Evolutionary conservation across 2,329 filamentous ascomycete species (phyloP).

Genomic region (Coniochaeta pulveracea): DNA sequence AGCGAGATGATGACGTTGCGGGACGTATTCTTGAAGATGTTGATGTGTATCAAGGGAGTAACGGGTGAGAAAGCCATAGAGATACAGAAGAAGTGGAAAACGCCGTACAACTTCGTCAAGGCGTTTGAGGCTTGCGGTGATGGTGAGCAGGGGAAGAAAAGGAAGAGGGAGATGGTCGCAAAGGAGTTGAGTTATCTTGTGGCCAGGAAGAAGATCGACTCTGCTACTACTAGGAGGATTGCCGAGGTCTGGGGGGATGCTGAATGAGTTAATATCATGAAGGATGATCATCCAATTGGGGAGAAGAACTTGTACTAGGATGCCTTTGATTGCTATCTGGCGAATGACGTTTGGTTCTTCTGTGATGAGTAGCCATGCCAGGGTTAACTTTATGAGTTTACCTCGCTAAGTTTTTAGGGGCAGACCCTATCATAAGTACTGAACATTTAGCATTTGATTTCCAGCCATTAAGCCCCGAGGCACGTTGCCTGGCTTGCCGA

Average conservation of each 20-base stretch:
- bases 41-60: slow-evolving; percentile 68
- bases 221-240: slow-evolving; percentile 54
- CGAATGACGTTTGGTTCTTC: slow-evolving; percentile 1
- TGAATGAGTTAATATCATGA: slow-evolving; percentile 14
- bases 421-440: too few relatives aligned
- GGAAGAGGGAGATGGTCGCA: slow-evolving; percentile 49
- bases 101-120: slow-evolving; percentile 59
- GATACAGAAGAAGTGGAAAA: slow-evolving; percentile 70
- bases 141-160: slow-evolving; percentile 38
- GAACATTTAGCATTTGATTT: too few relatives aligned
- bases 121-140: slow-evolving; percentile 48
- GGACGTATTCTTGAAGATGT: slow-evolving; percentile 73
- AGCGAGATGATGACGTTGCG: slow-evolving; percentile 62
- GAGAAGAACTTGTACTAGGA: too few relatives aligned
- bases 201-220: slow-evolving; percentile 58
- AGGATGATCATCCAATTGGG: background rate
- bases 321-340: background rate
- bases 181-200: slow-evolving; percentile 44
- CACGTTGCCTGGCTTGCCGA: too few relatives aligned
- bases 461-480: too few relatives aligned
- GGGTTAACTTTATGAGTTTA: too few relatives aligned
- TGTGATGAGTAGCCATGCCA: too few relatives aligned
- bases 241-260: slow-evolving; percentile 59
- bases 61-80: slow-evolving; percentile 70
- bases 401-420: too few relatives aligned